Conservation (phyloP, 169 alveolate genomes). For the Babesia ovata region DNA sequence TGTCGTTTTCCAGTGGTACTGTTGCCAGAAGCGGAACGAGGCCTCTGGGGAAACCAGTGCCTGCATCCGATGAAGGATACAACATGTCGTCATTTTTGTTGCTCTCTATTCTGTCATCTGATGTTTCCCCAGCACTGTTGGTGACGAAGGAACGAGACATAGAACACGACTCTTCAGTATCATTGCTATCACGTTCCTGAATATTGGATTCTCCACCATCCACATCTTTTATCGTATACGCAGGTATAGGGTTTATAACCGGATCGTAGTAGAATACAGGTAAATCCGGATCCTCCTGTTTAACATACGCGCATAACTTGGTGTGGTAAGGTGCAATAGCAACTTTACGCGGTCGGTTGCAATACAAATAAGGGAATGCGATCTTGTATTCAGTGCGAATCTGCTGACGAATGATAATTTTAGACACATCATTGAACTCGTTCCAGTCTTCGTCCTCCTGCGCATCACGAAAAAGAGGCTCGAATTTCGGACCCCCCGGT, state of each 20-base stretch:
- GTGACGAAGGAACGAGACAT: neutral
- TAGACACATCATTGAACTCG: conserved; percentile 98
- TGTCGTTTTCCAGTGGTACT: conserved; percentile 72
- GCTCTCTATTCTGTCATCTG: neutral
- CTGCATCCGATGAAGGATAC: no score
- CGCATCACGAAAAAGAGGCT: conserved; percentile 97
- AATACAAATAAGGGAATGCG: conserved; percentile 99
- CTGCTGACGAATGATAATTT: conserved; percentile 94
- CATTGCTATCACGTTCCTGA: neutral
- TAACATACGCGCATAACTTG: conserved; percentile 83
- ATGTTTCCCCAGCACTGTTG: neutral
- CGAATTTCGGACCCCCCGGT: conserved; percentile 99
- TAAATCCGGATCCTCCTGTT: conserved; percentile 91
- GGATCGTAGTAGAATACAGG: conserved; percentile 96
- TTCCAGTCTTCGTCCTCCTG: conserved; percentile 99
- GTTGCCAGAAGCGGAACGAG: conserved; percentile 65
- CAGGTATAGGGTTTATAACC: conserved; percentile 96
- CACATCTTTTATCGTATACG: conserved; percentile 85
- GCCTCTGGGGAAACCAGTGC: conserved; percentile 5
- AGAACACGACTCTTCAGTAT: neutral
- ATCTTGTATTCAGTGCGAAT: conserved; percentile 98
- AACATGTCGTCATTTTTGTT: neutral
- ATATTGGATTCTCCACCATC: conserved; percentile 58
- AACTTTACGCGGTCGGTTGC: conserved; percentile 94
- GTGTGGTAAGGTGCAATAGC: conserved; percentile 87